phyloP scores from a whole-genome alignment of 495 filamentous ascomycete species.

The Talaromyces trachyspermus region DNA sequence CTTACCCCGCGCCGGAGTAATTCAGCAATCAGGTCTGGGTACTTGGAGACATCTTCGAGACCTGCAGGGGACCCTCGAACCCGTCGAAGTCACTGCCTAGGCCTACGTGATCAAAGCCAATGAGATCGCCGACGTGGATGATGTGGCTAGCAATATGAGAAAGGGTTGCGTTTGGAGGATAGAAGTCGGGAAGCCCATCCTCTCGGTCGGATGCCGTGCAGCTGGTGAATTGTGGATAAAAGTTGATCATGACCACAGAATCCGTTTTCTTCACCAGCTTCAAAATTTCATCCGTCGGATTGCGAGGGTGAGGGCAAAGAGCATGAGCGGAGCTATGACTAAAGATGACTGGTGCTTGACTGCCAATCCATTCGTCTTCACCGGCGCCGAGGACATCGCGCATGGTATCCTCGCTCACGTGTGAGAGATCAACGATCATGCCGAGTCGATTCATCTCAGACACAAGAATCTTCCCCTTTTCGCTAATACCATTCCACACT shows the following conservation, averaged over 20 bases:
- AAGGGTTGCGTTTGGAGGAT: constrained; percentile 64
- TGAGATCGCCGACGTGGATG: constrained; percentile 43
- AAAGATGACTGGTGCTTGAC: constrained; percentile 49
- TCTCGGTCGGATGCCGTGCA: constrained; percentile 36
- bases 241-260: constrained; percentile 55
- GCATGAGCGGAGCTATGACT: constrained; percentile 48
- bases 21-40: constrained; percentile 71
- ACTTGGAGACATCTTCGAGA: constrained; percentile 73
- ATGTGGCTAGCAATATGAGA: constrained; percentile 67
- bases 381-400: constrained; percentile 43
- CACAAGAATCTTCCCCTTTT: constrained; percentile 54
- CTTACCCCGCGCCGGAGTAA: constrained; percentile 59
- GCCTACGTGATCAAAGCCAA: constrained; percentile 56
- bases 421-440: constrained; percentile 45
- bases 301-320: constrained; percentile 48
- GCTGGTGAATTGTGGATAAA: constrained; percentile 70
- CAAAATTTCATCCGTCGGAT: constrained; percentile 54
- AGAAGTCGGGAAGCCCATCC: constrained; percentile 36
- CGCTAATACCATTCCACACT: constrained; percentile 57
- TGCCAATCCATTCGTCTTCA: constrained; percentile 34
- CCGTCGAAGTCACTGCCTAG: constrained; percentile 61
- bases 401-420: constrained; percentile 50
- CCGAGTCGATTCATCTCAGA: constrained; percentile 50
- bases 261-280: constrained; percentile 45
- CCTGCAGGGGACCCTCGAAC: constrained; percentile 40